Percentiles rank a stretch among this genome's conserved stretches.
These are phyloP conservation scores for Colletotrichum scovillei DNA, from an alignment of 2,329 filamentous ascomycete species.

Conservation along the genomic window DNA sequence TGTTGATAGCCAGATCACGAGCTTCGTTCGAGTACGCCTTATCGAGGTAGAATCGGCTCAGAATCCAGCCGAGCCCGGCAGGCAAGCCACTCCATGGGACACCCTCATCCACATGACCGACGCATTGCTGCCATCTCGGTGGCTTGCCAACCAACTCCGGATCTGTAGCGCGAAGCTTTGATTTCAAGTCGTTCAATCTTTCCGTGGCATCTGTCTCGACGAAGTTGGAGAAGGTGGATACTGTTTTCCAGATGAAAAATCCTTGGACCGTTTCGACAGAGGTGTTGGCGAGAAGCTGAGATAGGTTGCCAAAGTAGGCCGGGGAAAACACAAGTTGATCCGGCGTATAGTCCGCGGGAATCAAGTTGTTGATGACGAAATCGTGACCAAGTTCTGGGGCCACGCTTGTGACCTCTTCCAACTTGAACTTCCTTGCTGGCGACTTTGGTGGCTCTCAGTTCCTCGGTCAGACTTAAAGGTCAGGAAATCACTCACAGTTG, in stretches of 20 bases:
- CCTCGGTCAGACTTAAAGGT: neutral
- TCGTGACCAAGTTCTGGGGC: slow-evolving; percentile 67
- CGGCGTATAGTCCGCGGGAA: slow-evolving; percentile 53
- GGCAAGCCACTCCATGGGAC: slow-evolving; percentile 15
- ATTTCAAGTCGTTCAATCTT: slow-evolving; percentile 65
- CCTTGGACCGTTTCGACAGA: slow-evolving; percentile 66
- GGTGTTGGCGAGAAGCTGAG: slow-evolving; percentile 64
- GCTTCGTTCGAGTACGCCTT: slow-evolving; percentile 74
- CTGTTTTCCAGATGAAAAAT: slow-evolving; percentile 73
- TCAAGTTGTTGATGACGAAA: slow-evolving; percentile 61
- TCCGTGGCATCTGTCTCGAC: slow-evolving; percentile 69
- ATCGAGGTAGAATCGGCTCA: slow-evolving; percentile 77
- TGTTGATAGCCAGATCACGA: slow-evolving; percentile 73
- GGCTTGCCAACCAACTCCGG: slow-evolving; percentile 50
- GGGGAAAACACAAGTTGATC: slow-evolving; percentile 59
- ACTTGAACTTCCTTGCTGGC: slow-evolving; percentile 37
- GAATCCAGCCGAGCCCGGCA: slow-evolving; percentile 71
- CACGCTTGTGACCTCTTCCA: slow-evolving; percentile 65
- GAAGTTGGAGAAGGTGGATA: slow-evolving; percentile 61
- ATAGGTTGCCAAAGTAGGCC: slow-evolving; percentile 68
- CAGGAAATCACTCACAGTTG: slow-evolving; percentile 45
- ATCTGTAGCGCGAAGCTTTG: slow-evolving; percentile 6
- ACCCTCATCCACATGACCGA: slow-evolving; percentile 61
- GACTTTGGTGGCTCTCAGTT: neutral
- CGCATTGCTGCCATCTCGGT: slow-evolving; percentile 75